Evolutionary conservation across 1,284 basidiomycete species (phyloP).

Genomic region (Tylopilus sp.): DNA sequence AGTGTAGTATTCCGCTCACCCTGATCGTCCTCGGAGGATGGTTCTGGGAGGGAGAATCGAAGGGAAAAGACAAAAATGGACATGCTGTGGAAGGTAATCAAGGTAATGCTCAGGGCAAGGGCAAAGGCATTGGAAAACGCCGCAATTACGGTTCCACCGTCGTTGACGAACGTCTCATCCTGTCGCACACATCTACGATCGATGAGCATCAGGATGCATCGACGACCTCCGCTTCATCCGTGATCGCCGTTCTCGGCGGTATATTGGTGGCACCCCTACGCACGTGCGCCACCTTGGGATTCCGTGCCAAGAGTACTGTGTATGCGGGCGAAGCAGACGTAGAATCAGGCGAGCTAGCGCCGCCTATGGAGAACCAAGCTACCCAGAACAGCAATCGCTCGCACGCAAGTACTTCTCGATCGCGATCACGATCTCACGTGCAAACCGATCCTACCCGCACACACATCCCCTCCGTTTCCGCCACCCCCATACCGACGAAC

Average conservation of each 20-base stretch:
- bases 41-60: constrained; percentile 66
- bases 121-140: constrained; percentile 17
- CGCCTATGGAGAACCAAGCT: constrained; percentile 12
- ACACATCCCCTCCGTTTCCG: background rate
- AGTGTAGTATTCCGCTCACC: constrained; percentile 90
- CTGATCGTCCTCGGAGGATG: constrained; percentile 94
- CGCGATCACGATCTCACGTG: constrained; percentile 4
- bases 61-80: constrained; percentile 18
- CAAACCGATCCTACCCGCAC: background rate
- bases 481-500: constrained; percentile 34
- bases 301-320: background rate
- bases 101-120: constrained; percentile 16
- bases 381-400: background rate
- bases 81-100: background rate
- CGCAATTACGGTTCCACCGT: background rate
- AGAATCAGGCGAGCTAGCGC: constrained; percentile 18
- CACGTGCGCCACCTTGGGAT: background rate
- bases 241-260: constrained; percentile 54
- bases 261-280: constrained; percentile 48
- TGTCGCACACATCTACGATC: background rate
- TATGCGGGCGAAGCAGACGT: constrained; percentile 11
- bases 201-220: constrained; percentile 18
- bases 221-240: constrained; percentile 43
- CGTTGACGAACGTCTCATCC: background rate
- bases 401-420: background rate